Evolutionary conservation across 441 rosid genomes (phyloP).

Genomic region (Adansonia gregorii): DNA sequence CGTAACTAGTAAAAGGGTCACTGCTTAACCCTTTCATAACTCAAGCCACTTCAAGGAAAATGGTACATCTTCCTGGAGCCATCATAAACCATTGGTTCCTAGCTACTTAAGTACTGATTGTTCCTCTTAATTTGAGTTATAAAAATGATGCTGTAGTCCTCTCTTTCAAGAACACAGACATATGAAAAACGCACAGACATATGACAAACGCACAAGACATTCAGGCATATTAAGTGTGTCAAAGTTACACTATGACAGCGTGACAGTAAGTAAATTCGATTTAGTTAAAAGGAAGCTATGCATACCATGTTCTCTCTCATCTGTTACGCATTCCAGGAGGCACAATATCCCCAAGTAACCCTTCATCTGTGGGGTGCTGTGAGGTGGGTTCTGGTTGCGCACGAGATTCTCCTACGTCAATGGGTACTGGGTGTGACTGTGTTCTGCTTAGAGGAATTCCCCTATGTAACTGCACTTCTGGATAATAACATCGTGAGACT

Average conservation of each 20-base stretch:
- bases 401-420: conserved; percentile 28
- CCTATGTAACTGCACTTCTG: conserved; percentile 41
- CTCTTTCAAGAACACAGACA: neutral
- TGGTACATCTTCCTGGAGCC: neutral
- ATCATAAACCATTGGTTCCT: neutral
- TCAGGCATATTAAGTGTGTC: neutral
- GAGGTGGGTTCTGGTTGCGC: conserved; percentile 21
- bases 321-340: conserved; percentile 64
- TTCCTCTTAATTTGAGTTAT: neutral
- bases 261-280: neutral
- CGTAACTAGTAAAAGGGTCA: no score
- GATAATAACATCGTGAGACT: conserved; percentile 51
- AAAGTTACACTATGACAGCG: neutral
- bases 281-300: conserved; percentile 3
- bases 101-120: conserved; percentile 11
- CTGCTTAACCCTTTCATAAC: no score
- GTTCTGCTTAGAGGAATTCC: conserved; percentile 38
- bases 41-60: neutral
- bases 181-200: neutral
- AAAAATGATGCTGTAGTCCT: neutral
- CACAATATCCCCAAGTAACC: conserved; percentile 86
- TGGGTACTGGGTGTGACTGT: conserved; percentile 36
- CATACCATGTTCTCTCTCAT: conserved; percentile 43
- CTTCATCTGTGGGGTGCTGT: conserved; percentile 53
- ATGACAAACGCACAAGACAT: neutral